Evolutionary conservation across 495 filamentous ascomycete genomes (phyloP), one percentile per base, ranked within the genome.

Genomic region (Xanthoparmelia taractica): DNA sequence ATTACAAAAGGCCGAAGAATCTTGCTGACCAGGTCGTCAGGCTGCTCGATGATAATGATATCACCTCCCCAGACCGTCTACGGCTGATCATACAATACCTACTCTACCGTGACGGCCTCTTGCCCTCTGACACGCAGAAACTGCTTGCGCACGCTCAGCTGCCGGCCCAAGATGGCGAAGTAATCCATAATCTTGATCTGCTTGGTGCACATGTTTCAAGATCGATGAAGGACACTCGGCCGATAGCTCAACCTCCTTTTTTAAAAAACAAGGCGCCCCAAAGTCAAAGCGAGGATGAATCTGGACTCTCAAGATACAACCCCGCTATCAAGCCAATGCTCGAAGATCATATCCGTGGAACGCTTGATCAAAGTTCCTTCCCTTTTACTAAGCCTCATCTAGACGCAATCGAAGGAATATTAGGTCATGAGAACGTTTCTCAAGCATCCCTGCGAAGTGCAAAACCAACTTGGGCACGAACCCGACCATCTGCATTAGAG

Each of bases 401-500:
- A 27, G 85, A 86, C 60, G 79, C 79, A 45, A 71, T 74, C 36
- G 86, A 87, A 52, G 82, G 82, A 55, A 75, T 80, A 36, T 70
- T 76, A 47, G 73, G 80, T 40, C 73, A 77, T n/a, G 79, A 80
- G 48, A 79, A 76, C 54, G 71, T 85, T 13, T 84, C 90, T 17
- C 82, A 88, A 66, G 85, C 87, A 36, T 97, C 93, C 7, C 78
- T 98, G 43, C 82, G 87, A 66, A 90, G 89, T 65, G 90, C 91
- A 34, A 96, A 96, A 67, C 94, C 94, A 10, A 94, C 92, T 13
- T 98, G 94, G 94, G 94, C 94, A 11, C 88, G 88, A 57, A 87
- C 89, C 17, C 84, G 90, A 59, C 79, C 85, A 33, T 81, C 87
- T 20, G 83, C 84, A 13, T 83, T 87, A 25, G 92, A 96, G 68